These are phyloP conservation scores for Rhodamnia rubescens DNA, from an alignment of 345 rosid genomes.

Conservation along the genomic window DNA sequence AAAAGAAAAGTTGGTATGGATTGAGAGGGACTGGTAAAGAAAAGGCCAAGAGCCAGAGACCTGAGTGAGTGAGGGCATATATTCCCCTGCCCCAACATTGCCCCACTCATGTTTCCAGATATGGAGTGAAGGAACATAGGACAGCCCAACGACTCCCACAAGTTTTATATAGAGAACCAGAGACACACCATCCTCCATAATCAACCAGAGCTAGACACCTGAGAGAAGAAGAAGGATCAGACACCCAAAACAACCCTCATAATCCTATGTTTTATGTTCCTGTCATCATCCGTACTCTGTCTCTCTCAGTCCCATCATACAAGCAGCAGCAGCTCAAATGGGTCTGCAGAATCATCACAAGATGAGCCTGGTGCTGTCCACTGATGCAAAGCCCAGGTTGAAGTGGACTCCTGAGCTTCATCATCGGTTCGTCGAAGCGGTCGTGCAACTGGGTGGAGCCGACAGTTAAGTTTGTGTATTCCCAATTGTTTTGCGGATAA, in stretches of 20 bases:
- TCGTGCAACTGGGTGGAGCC: slow-evolving; percentile 80
- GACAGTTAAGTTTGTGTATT: slow-evolving; percentile 36
- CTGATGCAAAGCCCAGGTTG: slow-evolving; percentile 93
- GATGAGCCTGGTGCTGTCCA: slow-evolving; percentile 68
- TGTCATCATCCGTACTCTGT: slow-evolving; percentile 8
- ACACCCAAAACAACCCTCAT: background rate
- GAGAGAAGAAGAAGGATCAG: background rate
- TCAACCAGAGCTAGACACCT: background rate
- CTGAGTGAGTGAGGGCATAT: slow-evolving; percentile 2
- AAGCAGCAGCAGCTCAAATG: slow-evolving; percentile 11
- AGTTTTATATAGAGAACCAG: background rate
- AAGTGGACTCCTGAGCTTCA: slow-evolving; percentile 97
- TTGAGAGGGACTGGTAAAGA: background rate
- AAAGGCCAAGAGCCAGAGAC: background rate
- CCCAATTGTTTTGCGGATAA: background rate
- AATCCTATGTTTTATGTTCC: slow-evolving; percentile 1
- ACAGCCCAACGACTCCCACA: slow-evolving; percentile 7
- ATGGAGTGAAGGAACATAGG: slow-evolving; percentile 7
- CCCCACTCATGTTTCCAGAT: slow-evolving; percentile 9
- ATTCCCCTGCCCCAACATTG: slow-evolving; percentile 10
- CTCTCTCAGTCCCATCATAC: slow-evolving; percentile 2
- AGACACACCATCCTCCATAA: slow-evolving; percentile 6
- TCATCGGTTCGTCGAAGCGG: slow-evolving; percentile 67
- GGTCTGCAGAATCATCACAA: slow-evolving; percentile 29
- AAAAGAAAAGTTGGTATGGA: slow-evolving; percentile 3